These are phyloP conservation scores for Silene coronaria DNA, from an alignment of 179 eudicot species.

Conservation along the genomic window DNA sequence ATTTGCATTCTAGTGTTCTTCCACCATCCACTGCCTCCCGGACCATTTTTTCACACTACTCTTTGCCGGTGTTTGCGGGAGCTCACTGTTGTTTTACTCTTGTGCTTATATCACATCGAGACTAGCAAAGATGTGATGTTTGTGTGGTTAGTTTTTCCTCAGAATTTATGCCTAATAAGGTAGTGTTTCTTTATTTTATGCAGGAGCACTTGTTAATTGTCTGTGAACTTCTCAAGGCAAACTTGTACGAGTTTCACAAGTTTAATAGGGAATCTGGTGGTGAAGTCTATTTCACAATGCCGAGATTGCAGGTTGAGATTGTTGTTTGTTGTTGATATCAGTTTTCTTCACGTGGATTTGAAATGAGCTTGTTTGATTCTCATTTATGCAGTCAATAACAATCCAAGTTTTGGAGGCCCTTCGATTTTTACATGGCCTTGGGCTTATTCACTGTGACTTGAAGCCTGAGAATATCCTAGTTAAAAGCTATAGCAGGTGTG, in stretches of 20 bases:
- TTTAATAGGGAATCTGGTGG: constrained; percentile 98
- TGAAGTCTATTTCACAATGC: constrained; percentile 98
- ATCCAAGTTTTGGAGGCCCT: constrained; percentile 94
- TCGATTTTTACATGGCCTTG: constrained; percentile 81
- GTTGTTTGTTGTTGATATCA: constrained; percentile 8
- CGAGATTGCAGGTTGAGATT: constrained; percentile 84
- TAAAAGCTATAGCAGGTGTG: constrained; percentile 92
- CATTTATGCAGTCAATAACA: constrained; percentile 71
- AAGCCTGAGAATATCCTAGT: constrained; percentile 98
- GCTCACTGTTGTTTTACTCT: neutral
- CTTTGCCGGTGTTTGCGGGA: neutral
- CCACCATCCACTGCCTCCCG: no score
- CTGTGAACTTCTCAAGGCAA: constrained; percentile 98
- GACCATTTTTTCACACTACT: no score
- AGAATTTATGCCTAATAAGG: neutral
- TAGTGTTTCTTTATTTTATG: constrained; percentile 16
- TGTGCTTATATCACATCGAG: neutral
- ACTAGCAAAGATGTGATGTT: neutral
- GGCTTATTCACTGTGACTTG: constrained; percentile 93
- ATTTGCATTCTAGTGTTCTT: no score
- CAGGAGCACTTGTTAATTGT: constrained; percentile 98
- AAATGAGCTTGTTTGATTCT: constrained; percentile 11
- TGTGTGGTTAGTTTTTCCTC: neutral
- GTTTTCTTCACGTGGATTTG: neutral
- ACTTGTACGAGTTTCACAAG: constrained; percentile 92